Evolutionary conservation across 257 asterid species (phyloP).

Genomic region (Craterostigma plantagineum): DNA sequence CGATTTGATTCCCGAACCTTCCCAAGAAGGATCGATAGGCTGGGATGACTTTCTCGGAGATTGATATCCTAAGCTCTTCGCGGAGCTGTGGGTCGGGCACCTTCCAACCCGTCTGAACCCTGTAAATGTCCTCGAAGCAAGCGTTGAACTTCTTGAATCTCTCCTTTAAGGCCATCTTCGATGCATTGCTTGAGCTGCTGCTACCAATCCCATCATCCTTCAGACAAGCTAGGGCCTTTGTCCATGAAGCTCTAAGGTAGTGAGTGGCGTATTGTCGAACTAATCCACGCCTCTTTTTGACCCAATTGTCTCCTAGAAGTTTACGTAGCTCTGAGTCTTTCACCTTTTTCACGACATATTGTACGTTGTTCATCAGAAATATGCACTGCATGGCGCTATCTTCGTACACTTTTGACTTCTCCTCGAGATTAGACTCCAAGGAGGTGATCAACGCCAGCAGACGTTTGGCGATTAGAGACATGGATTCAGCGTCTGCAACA

Average conservation of each 20-base stretch:
- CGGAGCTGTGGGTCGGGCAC: conserved; percentile 92
- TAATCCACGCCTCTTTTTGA: conserved; percentile 63
- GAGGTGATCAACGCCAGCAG: conserved; percentile 47
- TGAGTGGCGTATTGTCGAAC: conserved; percentile 71
- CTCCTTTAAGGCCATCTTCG: conserved; percentile 73
- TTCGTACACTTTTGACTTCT: conserved; percentile 73
- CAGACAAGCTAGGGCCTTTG: conserved; percentile 52
- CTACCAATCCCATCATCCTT: conserved; percentile 88
- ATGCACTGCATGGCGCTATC: conserved; percentile 67
- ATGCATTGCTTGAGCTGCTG: conserved; percentile 55
- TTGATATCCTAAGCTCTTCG: conserved; percentile 86
- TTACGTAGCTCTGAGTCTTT: conserved; percentile 72
- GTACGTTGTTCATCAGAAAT: conserved; percentile 86
- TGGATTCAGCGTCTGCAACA: conserved; percentile 29
- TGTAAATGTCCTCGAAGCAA: conserved; percentile 75
- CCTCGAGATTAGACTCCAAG: conserved; percentile 75
- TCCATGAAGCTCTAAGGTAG: conserved; percentile 91
- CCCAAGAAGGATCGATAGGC: conserved; percentile 87
- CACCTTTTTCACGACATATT: conserved; percentile 77
- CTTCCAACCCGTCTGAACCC: conserved; percentile 90
- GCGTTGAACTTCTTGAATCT: conserved; percentile 83
- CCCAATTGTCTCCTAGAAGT: conserved; percentile 79
- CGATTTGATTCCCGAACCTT: conserved; percentile 70
- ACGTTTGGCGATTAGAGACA: conserved; percentile 35
- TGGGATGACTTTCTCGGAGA: conserved; percentile 84